Conservation (phyloP, 129 eudicot genomes). For the Centella asiatica region DNA sequence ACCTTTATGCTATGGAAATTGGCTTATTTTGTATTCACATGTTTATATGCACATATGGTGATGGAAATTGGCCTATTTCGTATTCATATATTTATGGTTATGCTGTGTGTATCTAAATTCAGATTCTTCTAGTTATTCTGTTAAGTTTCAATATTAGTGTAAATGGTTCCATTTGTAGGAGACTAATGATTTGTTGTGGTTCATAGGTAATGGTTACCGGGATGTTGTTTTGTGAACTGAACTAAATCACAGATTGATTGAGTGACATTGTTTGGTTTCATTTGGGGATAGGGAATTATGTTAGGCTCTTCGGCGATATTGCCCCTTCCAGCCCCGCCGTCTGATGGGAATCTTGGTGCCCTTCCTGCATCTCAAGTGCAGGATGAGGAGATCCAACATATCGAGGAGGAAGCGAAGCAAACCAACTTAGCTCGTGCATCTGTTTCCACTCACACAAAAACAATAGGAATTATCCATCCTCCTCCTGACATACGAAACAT, state of each 20-base stretch:
- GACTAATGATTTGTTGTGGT: not conserved
- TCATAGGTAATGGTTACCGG: too few relatives aligned
- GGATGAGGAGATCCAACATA: slow-evolving; percentile 37
- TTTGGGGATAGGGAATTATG: slow-evolving; percentile 23
- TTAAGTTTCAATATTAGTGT: not conserved
- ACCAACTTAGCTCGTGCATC: slow-evolving; percentile 38
- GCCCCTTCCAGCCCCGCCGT: slow-evolving; percentile 90
- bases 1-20: too few relatives aligned
- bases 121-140: not conserved
- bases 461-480: slow-evolving; percentile 85
- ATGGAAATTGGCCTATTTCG: not conserved
- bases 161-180: slow-evolving; percentile 1
- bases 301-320: slow-evolving; percentile 60
- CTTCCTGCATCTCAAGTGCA: slow-evolving; percentile 57
- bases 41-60: not conserved
- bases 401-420: slow-evolving; percentile 31
- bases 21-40: too few relatives aligned
- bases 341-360: slow-evolving; percentile 87
- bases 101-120: not conserved
- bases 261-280: not conserved
- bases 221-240: not conserved
- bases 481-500: slow-evolving; percentile 82
- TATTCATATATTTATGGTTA: too few relatives aligned
- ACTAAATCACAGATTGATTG: not conserved
- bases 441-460: slow-evolving; percentile 74